Conservation (phyloP, 1,284 basidiomycete species). For the Malassezia nana region DNA sequence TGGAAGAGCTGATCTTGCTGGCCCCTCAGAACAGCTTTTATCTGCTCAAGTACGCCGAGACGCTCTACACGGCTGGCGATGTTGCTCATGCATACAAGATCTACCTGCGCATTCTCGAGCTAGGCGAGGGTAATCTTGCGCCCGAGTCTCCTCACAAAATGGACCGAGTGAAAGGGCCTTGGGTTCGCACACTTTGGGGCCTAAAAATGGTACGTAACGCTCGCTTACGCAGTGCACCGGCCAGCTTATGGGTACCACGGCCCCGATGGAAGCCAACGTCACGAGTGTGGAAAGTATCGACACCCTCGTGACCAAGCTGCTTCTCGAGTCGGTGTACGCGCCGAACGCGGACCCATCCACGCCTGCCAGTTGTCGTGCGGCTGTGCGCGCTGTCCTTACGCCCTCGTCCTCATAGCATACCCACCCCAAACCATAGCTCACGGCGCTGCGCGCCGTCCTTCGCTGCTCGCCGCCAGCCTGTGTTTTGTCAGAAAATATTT, state of each 20-base stretch:
- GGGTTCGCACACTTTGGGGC: constrained; percentile 42
- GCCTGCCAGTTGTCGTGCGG: constrained; percentile 5
- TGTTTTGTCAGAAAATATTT: constrained; percentile 15
- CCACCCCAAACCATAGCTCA: background rate
- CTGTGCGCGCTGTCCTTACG: constrained; percentile 7
- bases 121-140: constrained; percentile 17
- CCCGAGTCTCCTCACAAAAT: constrained; percentile 11
- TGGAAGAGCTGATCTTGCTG: constrained; percentile 71
- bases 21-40: constrained; percentile 76
- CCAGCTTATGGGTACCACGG: constrained; percentile 1
- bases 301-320: constrained; percentile 25
- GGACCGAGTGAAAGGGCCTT: constrained; percentile 23
- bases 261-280: background rate
- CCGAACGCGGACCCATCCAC: constrained; percentile 1
- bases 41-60: constrained; percentile 72
- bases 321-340: constrained; percentile 34
- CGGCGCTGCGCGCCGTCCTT: no score
- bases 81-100: constrained; percentile 50
- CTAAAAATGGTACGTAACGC: constrained; percentile 31
- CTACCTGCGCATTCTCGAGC: constrained; percentile 39
- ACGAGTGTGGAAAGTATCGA: constrained; percentile 29
- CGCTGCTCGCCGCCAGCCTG: background rate
- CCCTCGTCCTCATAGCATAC: constrained; percentile 4
- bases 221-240: constrained; percentile 6
- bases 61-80: constrained; percentile 64